phyloP scores from a whole-genome alignment of 2,329 filamentous ascomycete species.

The Penicillium sp. region DNA sequence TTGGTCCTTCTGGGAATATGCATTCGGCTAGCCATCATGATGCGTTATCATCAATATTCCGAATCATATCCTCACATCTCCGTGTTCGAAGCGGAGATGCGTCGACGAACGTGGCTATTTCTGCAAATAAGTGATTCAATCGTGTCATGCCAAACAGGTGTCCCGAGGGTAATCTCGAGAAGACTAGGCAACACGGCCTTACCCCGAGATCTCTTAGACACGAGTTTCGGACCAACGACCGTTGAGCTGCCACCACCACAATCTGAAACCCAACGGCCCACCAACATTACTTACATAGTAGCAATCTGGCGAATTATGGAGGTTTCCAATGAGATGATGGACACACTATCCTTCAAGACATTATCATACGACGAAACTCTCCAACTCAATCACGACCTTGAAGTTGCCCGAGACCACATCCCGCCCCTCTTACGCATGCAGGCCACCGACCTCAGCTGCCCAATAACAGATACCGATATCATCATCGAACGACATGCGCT shows the following conservation, averaged over 20 bases:
- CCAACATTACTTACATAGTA: conserved; percentile 39
- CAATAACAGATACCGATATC: conserved; percentile 31
- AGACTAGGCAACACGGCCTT: conserved; percentile 57
- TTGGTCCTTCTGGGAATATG: conserved; percentile 55
- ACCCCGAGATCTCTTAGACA: conserved; percentile 59
- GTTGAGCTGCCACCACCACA: conserved; percentile 51
- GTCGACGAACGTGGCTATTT: conserved; percentile 39
- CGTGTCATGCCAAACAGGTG: conserved; percentile 61
- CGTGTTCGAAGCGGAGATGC: conserved; percentile 57
- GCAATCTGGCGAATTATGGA: conserved; percentile 30
- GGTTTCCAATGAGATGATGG: conserved; percentile 29
- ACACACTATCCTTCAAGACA: conserved; percentile 2
- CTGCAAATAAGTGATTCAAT: conserved; percentile 56
- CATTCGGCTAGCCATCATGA: conserved; percentile 58
- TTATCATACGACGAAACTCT: conserved; percentile 14
- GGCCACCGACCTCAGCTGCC: conserved; percentile 4
- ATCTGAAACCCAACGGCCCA: conserved; percentile 51
- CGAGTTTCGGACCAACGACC: conserved; percentile 55
- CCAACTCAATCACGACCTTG: conserved; percentile 28
- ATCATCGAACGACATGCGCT: conserved; percentile 53
- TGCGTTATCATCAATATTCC: conserved; percentile 59
- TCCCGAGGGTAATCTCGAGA: conserved; percentile 58
- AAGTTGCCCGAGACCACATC: conserved; percentile 13
- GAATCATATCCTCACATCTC: conserved; percentile 52
- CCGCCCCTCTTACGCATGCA: background rate